These are phyloP conservation scores for Brassica juncea DNA, from an alignment of 345 rosid genomes.

Conservation along the genomic window DNA sequence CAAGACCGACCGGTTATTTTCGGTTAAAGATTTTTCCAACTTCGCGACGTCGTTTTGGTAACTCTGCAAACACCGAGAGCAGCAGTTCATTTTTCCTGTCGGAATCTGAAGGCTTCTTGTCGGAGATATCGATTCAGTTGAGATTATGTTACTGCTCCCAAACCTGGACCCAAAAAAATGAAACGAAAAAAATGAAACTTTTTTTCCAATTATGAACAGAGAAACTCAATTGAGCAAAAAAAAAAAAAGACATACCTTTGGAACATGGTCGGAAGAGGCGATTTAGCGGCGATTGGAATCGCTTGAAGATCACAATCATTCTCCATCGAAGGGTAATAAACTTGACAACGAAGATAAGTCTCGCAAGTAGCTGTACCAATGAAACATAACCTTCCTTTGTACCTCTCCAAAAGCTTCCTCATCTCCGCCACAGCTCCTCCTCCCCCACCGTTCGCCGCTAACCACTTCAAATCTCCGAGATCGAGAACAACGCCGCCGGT, in stretches of 20 bases:
- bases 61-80: conserved; percentile 65
- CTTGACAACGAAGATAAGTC: conserved; percentile 88
- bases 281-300: conserved; percentile 73
- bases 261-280: conserved; percentile 58
- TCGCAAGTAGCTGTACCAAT: conserved; percentile 95
- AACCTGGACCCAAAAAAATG: conserved; percentile 42
- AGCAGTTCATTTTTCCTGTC: conserved; percentile 48
- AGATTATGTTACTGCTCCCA: conserved; percentile 39
- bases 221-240: not conserved
- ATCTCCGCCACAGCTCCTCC: conserved; percentile 65
- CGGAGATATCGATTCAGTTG: conserved; percentile 56
- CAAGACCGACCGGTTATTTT: conserved; percentile 47
- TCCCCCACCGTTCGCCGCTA: conserved; percentile 59
- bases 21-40: conserved; percentile 49
- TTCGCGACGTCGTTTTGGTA: conserved; percentile 66
- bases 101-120: conserved; percentile 53
- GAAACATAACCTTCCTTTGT: conserved; percentile 62
- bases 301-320: conserved; percentile 96
- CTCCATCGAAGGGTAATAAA: conserved; percentile 87
- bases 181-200: conserved; percentile 11
- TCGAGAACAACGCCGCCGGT: conserved; percentile 67
- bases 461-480: conserved; percentile 95
- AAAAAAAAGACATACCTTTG: conserved; percentile 49
- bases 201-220: not conserved
- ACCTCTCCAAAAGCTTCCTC: conserved; percentile 58